Evolutionary conservation across 2,329 filamentous ascomycete genomes (phyloP), one percentile per base, ranked within the genome.

Genomic region (Teratosphaeria pseudoeucalypti): DNA sequence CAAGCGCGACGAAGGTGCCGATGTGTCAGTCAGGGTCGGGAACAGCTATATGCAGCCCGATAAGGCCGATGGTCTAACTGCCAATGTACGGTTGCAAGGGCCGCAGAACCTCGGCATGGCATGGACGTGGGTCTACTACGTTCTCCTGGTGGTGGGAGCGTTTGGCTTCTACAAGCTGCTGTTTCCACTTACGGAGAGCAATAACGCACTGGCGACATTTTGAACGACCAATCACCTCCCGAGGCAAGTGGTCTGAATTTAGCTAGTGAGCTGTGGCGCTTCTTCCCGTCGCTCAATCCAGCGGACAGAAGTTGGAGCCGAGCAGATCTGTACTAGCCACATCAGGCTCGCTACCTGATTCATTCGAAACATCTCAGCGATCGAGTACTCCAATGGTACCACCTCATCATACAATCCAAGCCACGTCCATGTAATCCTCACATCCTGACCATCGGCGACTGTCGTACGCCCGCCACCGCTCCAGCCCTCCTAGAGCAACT

Each of bases 51-150:
- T 58, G 61, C 60, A 59, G 57, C 34, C 59, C n/a, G 54, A 62
- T 27, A 58, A 63, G 56, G 47, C 73, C 68, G 59, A 71, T 63
- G 59, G 63, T 27, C 56, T 58, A 54, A 70, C 73, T 60, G 65
- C 64, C 2, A 67, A 71, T 29, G 60, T 62, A 29, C 58, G 57
- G 14, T 63, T 60, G 7, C 57, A 61, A 27, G 27, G 26, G 26
- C 63, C 66, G 14, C 62, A 70, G 34, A 70, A 64, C 19, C 68
- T 79, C 66, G 75, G 74, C 26, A 68, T 82, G 34, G 71, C 69
- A 1, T 95, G 89, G 89, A 92, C 89, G 0, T 73, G 88, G 2
- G 78, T 82, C 1, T 97, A 97, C 72, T 97, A 97, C 71, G 60
- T 82, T 2, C 73, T 96, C 53, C 79, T 97, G 1, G 76, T 94